These are phyloP conservation scores for Phanerodontia chrysosporium DNA, from an alignment of 768 basidiomycete species.

Conservation along the genomic window DNA sequence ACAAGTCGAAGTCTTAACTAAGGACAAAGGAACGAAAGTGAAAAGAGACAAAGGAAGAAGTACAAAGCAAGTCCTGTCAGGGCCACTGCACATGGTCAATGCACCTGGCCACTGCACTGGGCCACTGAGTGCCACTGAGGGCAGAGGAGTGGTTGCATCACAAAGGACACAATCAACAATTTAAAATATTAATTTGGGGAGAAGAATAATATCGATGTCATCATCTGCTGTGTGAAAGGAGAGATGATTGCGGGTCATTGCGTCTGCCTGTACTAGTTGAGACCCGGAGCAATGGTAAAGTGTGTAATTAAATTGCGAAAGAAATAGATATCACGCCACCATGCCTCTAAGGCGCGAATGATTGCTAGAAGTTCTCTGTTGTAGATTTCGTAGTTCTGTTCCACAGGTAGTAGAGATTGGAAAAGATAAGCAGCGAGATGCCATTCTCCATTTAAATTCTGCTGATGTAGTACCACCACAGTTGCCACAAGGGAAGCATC, in stretches of 20 bases:
- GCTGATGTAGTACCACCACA: conserved; percentile 28
- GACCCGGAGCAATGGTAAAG: conserved; percentile 8
- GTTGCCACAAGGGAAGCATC: too few species aligned
- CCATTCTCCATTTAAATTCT: conserved; percentile 5
- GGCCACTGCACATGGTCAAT: too few species aligned
- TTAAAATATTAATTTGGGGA: conserved; percentile 11
- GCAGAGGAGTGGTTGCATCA: conserved; percentile 19
- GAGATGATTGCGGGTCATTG: conserved; percentile 1
- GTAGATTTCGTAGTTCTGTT: conserved; percentile 30
- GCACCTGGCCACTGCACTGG: too few species aligned
- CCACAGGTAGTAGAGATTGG: conserved; percentile 12
- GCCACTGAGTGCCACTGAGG: too few species aligned
- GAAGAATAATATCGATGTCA: not conserved
- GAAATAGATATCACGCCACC: conserved; percentile 24
- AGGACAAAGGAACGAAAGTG: too few species aligned
- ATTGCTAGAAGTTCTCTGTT: conserved; percentile 36
- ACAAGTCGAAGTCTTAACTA: too few species aligned
- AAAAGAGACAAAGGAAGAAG: too few species aligned
- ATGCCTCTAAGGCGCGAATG: conserved; percentile 23
- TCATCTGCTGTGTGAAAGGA: not conserved
- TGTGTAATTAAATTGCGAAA: conserved; percentile 17
- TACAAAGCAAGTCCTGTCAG: too few species aligned
- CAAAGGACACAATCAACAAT: conserved; percentile 5
- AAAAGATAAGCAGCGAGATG: conserved; percentile 13
- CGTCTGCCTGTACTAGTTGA: conserved; percentile 4